These are phyloP conservation scores for Streptanthus diversifolius DNA, from an alignment of 345 rosid genomes.

Conservation along the genomic window DNA sequence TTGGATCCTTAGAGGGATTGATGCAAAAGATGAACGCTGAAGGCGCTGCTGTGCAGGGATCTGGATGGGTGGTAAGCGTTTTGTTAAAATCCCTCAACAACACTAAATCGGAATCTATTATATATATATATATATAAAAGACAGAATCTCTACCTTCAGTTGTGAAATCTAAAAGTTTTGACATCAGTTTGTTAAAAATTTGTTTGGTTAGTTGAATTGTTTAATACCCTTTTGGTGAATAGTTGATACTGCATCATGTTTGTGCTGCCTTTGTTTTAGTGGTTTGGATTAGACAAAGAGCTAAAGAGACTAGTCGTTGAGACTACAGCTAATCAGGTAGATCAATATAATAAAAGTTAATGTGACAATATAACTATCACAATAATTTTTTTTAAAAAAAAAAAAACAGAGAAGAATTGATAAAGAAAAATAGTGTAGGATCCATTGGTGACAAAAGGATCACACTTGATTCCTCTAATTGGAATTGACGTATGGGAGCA, in stretches of 20 bases:
- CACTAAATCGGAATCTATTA: neutral
- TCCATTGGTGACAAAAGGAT: constrained; percentile 77
- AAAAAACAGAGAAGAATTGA: neutral
- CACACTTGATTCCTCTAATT: constrained; percentile 64
- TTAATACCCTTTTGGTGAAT: neutral
- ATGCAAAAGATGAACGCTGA: constrained; percentile 69
- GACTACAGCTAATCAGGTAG: constrained; percentile 87
- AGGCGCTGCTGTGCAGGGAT: constrained; percentile 92
- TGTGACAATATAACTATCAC: neutral
- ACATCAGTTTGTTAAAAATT: neutral
- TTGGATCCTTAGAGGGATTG: constrained; percentile 71
- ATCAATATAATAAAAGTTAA: neutral
- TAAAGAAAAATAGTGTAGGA: constrained; percentile 44
- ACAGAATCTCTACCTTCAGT: too few species aligned
- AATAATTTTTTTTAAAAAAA: neutral
- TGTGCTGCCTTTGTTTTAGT: constrained; percentile 37
- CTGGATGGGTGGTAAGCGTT: constrained; percentile 93
- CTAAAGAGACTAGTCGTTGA: constrained; percentile 80
- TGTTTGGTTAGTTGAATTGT: neutral
- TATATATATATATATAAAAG: too few species aligned
- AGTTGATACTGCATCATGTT: neutral
- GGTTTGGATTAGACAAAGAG: constrained; percentile 88
- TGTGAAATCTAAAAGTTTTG: neutral
- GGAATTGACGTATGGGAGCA: constrained; percentile 99
- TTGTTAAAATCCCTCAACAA: neutral